Conservation (phyloP, 2,329 filamentous ascomycete genomes). For the Aspergillus pseudoterreus region DNA sequence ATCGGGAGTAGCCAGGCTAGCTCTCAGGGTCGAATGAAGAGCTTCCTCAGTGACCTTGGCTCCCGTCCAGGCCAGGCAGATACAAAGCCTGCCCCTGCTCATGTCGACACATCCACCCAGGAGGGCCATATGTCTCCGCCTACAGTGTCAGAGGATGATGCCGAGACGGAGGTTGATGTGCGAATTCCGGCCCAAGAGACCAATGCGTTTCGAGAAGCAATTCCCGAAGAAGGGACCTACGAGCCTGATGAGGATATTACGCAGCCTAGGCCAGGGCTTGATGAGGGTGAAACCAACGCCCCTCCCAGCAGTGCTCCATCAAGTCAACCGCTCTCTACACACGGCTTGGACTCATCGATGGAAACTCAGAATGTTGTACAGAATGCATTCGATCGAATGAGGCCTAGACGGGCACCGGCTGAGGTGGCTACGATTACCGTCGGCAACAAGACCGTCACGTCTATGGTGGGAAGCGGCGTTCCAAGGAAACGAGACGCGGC, state of each 20-base stretch:
- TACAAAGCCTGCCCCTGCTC: not conserved
- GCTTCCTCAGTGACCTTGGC: constrained; percentile 19
- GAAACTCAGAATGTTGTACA: constrained; percentile 49
- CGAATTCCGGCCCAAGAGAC: not conserved
- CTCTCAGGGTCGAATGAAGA: constrained; percentile 19
- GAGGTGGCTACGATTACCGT: constrained; percentile 73
- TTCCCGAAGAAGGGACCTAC: too few species aligned
- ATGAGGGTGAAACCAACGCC: constrained; percentile 5
- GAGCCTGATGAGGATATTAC: not conserved
- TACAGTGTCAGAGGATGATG: not conserved
- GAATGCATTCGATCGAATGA: constrained; percentile 63
- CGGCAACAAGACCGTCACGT: constrained; percentile 63
- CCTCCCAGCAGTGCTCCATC: constrained; percentile 1
- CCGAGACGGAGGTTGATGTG: not conserved
- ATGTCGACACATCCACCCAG: not conserved
- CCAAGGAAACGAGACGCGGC: constrained; percentile 33
- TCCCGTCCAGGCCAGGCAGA: constrained; percentile 14
- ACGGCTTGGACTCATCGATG: constrained; percentile 8
- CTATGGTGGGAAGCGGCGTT: constrained; percentile 58
- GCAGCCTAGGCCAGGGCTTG: constrained; percentile 9
- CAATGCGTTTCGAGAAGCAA: not conserved
- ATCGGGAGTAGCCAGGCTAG: constrained; percentile 9
- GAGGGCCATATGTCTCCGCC: not conserved
- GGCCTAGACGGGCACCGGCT: constrained; percentile 57
- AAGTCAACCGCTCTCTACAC: constrained; percentile 12